Base-by-base conservation (phyloP, 2,329 filamentous ascomycete species). In the Colletotrichum destructivum region DNA sequence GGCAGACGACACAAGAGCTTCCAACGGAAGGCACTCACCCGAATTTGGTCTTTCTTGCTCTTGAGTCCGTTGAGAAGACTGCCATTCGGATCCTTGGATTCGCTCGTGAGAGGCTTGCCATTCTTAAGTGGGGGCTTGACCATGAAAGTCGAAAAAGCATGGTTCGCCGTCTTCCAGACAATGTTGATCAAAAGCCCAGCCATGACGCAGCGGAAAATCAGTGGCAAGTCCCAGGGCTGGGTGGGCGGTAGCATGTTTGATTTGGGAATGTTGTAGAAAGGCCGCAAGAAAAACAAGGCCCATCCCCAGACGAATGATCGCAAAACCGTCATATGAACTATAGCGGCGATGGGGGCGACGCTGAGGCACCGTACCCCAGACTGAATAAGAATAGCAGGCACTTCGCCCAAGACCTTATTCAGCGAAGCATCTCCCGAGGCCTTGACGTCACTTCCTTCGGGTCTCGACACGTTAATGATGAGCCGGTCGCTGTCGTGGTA, bases 1-100 rank as follows among this genome's bases (percentile, higher is more conserved):
- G 23, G 16, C 23, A 5, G 2, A 31, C 44, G n/a, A n/a, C 23
- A 5, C 4, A 40, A 26, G n/a, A 26, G 11, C 15, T n/a, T 31
- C 15, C 21, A 42, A 12, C 2, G 4, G 26, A 8, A 11, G 49
- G 31, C 16, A 79, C 86, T 76, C 82, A 93, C 92, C 82, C 90
- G 91, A 72, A 94, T 90, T 12, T 93, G 86, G 11, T 94, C 87
- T 80, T 96, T 96, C 83, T 95, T 96, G 74, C 92, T 92, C 79
- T 92, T 95, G 56, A 98, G 81, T 0, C 96, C 96, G 68, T 91
- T 94, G 60, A 98, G 81, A 38, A 98, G 86, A 79, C 94, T 98
- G 46, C 94, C 95, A 77, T 98, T 98, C 0, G 96, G 94, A 80
- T 98, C 95, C 78, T 94, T 96, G 18, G 94, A 94, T 75, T 96